phyloP scores from a whole-genome alignment of 2,329 filamentous ascomycete genomes.

The Pseudogymnoascus sp. region DNA sequence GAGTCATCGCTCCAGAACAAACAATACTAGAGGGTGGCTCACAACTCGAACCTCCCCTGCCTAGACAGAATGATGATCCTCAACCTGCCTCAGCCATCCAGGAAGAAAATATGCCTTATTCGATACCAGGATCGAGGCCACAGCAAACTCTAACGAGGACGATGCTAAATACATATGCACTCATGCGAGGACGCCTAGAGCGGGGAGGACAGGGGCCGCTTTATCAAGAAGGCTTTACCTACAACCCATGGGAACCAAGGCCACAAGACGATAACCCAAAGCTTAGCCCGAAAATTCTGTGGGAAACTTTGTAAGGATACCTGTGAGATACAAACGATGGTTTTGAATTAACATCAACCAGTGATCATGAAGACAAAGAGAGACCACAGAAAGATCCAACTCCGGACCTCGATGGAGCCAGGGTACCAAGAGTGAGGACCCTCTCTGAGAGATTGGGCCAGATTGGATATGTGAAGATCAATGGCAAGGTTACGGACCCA shows the following conservation, averaged over 20 bases:
- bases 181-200: background rate
- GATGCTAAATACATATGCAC: background rate
- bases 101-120: background rate
- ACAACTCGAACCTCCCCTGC: background rate
- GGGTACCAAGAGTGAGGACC: background rate
- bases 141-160: background rate
- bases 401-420: background rate
- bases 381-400: background rate
- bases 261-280: background rate
- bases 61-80: background rate
- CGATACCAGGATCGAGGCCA: background rate
- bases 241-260: background rate
- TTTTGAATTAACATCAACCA: background rate
- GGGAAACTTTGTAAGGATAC: background rate
- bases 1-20: background rate
- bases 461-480: conserved; percentile 20
- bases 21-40: background rate
- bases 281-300: background rate
- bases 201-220: background rate
- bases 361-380: conserved; percentile 1
- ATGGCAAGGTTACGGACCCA: conserved; percentile 23
- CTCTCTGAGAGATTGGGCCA: background rate
- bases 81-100: background rate
- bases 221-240: background rate
- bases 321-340: background rate